These are phyloP conservation scores for Cryphonectria radicalis DNA, from an alignment of 2,329 filamentous ascomycete genomes.

Conservation along the genomic window DNA sequence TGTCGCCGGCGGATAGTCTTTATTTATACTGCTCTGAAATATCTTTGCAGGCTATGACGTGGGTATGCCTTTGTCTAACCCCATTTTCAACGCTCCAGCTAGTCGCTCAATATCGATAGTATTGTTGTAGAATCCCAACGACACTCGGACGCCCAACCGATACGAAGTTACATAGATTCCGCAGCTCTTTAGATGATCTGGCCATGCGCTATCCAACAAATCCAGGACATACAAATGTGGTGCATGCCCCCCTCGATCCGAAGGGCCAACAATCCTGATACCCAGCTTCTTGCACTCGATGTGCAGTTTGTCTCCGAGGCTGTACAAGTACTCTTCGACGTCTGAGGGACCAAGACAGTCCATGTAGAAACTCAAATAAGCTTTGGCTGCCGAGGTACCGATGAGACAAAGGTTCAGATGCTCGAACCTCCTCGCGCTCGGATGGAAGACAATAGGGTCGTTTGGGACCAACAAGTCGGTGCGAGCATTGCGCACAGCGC, in stretches of 20 bases:
- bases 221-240: slow-evolving; percentile 39
- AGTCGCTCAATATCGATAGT: neutral
- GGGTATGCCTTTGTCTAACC: neutral
- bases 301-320: slow-evolving; percentile 30
- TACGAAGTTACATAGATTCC: neutral
- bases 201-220: neutral
- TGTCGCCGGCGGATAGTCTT: no score
- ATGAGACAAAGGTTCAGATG: slow-evolving; percentile 39
- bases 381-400: slow-evolving; percentile 32
- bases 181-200: neutral
- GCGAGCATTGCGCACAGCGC: slow-evolving; percentile 31
- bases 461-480: slow-evolving; percentile 32
- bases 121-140: neutral
- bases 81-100: neutral
- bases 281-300: slow-evolving; percentile 32
- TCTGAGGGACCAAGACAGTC: neutral
- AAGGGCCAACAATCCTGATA: slow-evolving; percentile 33
- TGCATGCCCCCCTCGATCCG: slow-evolving; percentile 31
- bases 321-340: neutral
- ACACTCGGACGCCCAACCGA: neutral
- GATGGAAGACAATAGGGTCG: slow-evolving; percentile 32
- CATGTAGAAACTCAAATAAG: neutral
- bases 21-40: no score
- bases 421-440: slow-evolving; percentile 33
- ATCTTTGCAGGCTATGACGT: neutral